Base-by-base conservation (phyloP, 2,329 filamentous ascomycete species). In the Pestalotiopsis sp. region DNA sequence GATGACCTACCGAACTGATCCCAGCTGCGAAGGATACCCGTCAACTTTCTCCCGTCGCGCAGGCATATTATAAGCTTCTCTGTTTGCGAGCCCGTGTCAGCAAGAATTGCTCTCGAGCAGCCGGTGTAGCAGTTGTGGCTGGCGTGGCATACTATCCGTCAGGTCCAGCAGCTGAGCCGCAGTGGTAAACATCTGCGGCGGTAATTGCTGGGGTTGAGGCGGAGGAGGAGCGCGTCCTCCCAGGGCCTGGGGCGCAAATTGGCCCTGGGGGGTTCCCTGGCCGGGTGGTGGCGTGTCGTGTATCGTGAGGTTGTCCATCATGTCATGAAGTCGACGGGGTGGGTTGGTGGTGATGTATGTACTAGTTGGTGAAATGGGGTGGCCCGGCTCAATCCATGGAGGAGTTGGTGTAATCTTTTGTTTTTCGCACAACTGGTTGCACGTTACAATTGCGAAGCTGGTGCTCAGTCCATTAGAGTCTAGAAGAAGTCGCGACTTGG, bases 161-260 rank as follows among this genome's bases (percentile, higher is more conserved):
- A 99, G 87, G 80, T 99, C 96, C 69, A 99, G 85, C 69, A 99
- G 86, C 84, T 98, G 96, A 67, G 96, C 95, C 39, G 96, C 96
- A 39, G 96, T 99, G 20, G 96, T 97, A 83, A 99, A 99, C 92
- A 98, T 98, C 85, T 99, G 95, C 69, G 95, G 95, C 14, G 93
- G 93, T 52, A 95, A 84, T 81, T 93, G 92, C 72, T 86, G 82
- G 62, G 85, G 83, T 67, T 83, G 80, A 64, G 89, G 87, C 38
- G 82, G 83, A 66, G 75, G 75, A 68, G 72, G 75, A 41, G 72
- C 72, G 20, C 63, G 62, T 59, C 67, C 71, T 23, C 76, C 77
- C 41, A 77, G 71, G 38, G 75, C 75, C 68, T 76, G 78, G 23
- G 76, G 69, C 6, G 27, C 56, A 11, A 41, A 39, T 61, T 38